phyloP scores from a whole-genome alignment of 345 rosid genomes.

The thale cress (Arabidopsis thaliana) region DNA sequence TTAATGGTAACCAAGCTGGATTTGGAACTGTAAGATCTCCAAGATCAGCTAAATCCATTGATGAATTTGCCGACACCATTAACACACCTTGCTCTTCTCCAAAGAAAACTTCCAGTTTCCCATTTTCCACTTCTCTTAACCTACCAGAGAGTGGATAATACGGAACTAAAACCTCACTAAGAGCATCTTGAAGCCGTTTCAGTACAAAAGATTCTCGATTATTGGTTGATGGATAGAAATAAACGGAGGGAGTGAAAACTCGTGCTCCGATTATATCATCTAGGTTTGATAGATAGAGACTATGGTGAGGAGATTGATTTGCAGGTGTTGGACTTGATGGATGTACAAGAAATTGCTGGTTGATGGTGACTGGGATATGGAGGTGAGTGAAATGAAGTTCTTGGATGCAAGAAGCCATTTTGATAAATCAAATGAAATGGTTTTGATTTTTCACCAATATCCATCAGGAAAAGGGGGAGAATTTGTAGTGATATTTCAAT shows the following conservation, averaged over 20 bases:
- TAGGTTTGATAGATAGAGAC: slow-evolving; percentile 86
- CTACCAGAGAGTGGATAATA: slow-evolving; percentile 88
- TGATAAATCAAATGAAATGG: neutral
- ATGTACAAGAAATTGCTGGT: slow-evolving; percentile 44
- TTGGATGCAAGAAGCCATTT: slow-evolving; percentile 69
- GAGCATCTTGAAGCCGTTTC: slow-evolving; percentile 56
- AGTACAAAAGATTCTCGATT: slow-evolving; percentile 37
- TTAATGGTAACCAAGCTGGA: slow-evolving; percentile 82
- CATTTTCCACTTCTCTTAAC: slow-evolving; percentile 63
- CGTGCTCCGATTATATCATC: slow-evolving; percentile 81
- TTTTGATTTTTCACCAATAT: slow-evolving; percentile 17
- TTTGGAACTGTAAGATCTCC: slow-evolving; percentile 88
- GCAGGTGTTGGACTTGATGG: slow-evolving; percentile 70
- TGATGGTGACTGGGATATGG: slow-evolving; percentile 55
- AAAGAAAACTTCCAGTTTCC: slow-evolving; percentile 81
- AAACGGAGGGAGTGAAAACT: slow-evolving; percentile 86
- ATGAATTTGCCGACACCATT: slow-evolving; percentile 69
- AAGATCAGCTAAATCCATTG: slow-evolving; percentile 60
- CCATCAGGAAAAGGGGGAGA: neutral
- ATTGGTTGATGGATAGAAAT: slow-evolving; percentile 55
- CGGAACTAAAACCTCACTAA: slow-evolving; percentile 71
- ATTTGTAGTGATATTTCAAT: slow-evolving; percentile 30
- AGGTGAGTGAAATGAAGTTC: slow-evolving; percentile 64
- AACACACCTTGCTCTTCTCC: slow-evolving; percentile 74
- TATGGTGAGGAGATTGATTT: slow-evolving; percentile 45